Evolutionary conservation across 306 rosid genomes (phyloP), one percentile per base, ranked within the genome.

Genomic region (Hippophae tibetana): DNA sequence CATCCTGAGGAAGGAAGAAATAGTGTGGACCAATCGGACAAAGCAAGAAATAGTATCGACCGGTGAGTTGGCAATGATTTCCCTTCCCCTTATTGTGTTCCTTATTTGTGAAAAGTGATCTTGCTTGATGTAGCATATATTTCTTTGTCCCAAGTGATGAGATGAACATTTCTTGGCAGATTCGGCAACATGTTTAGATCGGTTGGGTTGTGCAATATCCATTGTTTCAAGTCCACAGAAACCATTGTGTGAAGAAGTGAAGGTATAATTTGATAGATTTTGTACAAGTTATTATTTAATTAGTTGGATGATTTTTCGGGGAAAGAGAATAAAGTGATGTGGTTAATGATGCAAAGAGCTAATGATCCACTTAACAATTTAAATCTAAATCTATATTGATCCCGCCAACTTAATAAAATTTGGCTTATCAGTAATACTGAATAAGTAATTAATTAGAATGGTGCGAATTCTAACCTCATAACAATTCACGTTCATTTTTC

Each of bases 171-270:
- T 69, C 6, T 52, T 76, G 76, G 86, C 96, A 90, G 98, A 38
- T 85, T 92, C 7, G 98, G 98, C 6, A 78, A 70, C 65, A 92
- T 92, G 82, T 88, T 92, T 73, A 87, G 93, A 71, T 92, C 98
- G 1, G 96, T 87, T 61, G 69, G 95, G 53, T 83, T 92, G 50
- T 85, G 95, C 96, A 87, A 87, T 59, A 92, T 92, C 63, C 89
- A 78, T 76, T 92, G 98, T 74, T 92, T 92, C 82, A 85, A 75
- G 79, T 95, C 96, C 49, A 74, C 84, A 0, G 72, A 85, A 5
- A 82, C 95, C 27, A 78, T 71, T 43, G 75, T 81, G 49, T 87
- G 78, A 78, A 60, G 80, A 66, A 54, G 79, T 66, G 66, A 60
- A 67, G 66, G 51, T 42, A 63, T 55, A 42, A 42, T 2, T 31